These are phyloP conservation scores for Neckera pumila DNA, from an alignment of 225 moss, liverwort and hornwort species.

Conservation along the genomic window DNA sequence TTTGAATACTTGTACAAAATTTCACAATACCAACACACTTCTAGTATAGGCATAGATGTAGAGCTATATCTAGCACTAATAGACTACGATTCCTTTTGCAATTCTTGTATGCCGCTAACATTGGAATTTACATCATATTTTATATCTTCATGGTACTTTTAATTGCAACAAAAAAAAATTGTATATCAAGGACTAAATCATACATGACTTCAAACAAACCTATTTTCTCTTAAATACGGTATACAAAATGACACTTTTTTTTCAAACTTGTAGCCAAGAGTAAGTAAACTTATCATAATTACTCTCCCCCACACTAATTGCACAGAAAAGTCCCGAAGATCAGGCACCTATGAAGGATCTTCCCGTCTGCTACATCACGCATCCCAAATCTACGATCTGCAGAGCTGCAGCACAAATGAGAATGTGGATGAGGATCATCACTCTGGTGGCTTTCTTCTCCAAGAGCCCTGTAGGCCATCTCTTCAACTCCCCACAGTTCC, in stretches of 20 bases:
- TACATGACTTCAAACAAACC: background rate
- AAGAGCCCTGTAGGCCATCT: background rate
- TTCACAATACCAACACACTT: background rate
- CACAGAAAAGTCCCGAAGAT: background rate
- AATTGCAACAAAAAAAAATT: background rate
- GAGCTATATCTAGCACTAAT: background rate
- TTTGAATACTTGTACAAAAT: too few species aligned
- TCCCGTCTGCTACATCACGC: fast-evolving
- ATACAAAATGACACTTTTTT: background rate
- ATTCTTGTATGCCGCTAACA: background rate
- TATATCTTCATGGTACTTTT: background rate
- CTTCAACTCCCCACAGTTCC: background rate
- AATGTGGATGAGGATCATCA: background rate
- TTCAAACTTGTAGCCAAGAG: background rate
- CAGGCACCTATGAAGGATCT: background rate
- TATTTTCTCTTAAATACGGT: background rate
- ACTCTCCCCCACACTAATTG: background rate
- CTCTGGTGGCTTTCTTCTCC: too few species aligned
- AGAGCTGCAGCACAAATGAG: background rate
- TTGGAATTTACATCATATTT: background rate
- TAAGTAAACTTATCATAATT: background rate
- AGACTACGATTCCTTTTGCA: background rate
- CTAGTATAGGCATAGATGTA: background rate
- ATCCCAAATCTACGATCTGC: fast-evolving
- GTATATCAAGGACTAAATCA: background rate